Evolutionary conservation across 1,284 basidiomycete species (phyloP), one percentile per base, ranked within the genome.

Genomic region (Gymnopus androsaceus): DNA sequence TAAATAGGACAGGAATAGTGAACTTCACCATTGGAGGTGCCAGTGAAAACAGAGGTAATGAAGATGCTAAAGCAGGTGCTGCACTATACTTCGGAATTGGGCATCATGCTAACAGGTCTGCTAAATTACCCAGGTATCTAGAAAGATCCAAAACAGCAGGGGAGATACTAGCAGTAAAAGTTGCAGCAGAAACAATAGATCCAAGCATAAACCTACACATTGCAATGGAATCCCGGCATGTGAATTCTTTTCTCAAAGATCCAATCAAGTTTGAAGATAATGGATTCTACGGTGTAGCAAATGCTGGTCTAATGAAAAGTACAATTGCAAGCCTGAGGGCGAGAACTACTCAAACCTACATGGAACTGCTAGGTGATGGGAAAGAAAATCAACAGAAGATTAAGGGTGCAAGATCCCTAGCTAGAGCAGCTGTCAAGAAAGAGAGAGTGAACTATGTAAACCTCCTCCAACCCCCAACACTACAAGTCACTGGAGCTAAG

Each of bases 221-320:
- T 4, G 6, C 3, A 31, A 47, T 14, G 8, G 57, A 63, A 50
- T 63, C 61, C 6, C 54, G 34, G 33, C 55, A 60, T 5, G 54
- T 66, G 1, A 40, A 8, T 8, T 58, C 51, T 0, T 51, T 41
- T 21, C n/a, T 57, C 17, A 49, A 60, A 17, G 12, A 12, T 1
- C 36, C 60, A 1, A 3, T 42, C 17, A 31, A 42, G 21, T 56
- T 58, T 54, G 62, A 65, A 34, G 58, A 64, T 31, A 37, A 56
- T 15, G 63, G 62, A 1, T 66, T 52, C 57, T 31, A 59, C 2
- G 53, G 50, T 0, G 38, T 59, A 0, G 11, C 28, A 4, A 61
- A 63, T 23, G 33, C 50, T 0, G 37, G 28, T 0, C 19, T 64
- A 6, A 53, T 54, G 17, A 6, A 51, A 14, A 44, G 44, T 5